phyloP scores from a whole-genome alignment of 2,329 filamentous ascomycete genomes.

The Tolypocladium paradoxum region DNA sequence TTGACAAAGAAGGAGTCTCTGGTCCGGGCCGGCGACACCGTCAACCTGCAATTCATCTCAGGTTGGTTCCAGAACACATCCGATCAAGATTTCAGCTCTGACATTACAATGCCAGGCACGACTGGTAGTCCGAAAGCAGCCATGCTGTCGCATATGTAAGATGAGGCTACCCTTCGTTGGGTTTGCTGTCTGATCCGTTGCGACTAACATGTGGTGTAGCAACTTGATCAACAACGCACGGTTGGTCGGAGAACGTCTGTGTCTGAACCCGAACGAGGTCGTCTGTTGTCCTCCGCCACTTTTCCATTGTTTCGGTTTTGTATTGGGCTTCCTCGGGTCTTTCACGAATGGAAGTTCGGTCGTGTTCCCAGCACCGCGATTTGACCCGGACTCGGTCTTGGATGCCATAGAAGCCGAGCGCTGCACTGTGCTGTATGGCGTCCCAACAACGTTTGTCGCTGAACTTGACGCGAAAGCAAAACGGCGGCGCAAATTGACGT shows the following conservation, averaged over 20 bases:
- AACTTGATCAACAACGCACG: constrained; percentile 55
- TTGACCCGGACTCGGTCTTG: constrained; percentile 57
- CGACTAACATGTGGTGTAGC: constrained; percentile 17
- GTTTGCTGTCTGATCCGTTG: too few species aligned
- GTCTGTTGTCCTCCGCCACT: constrained; percentile 75
- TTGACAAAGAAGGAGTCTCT: too few species aligned
- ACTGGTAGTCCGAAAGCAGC: constrained; percentile 64
- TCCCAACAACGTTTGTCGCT: constrained; percentile 76
- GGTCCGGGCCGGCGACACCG: constrained; percentile 55
- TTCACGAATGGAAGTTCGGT: constrained; percentile 67
- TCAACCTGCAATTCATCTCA: constrained; percentile 60
- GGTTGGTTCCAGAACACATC: too few species aligned
- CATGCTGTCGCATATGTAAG: constrained; percentile 61
- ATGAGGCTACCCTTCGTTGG: neutral
- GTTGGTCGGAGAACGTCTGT: constrained; percentile 66
- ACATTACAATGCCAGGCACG: constrained; percentile 41
- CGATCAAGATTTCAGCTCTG: too few species aligned
- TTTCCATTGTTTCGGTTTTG: constrained; percentile 79
- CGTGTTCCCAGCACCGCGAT: constrained; percentile 64
- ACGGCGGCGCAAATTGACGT: constrained; percentile 31
- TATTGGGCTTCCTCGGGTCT: constrained; percentile 61
- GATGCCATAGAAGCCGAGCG: constrained; percentile 54
- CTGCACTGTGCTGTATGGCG: constrained; percentile 69
- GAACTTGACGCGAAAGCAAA: constrained; percentile 37
- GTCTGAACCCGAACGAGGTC: constrained; percentile 53